Conservation (phyloP, 192 early-diverging fungal species). For the Helicostylum pulchrum region DNA sequence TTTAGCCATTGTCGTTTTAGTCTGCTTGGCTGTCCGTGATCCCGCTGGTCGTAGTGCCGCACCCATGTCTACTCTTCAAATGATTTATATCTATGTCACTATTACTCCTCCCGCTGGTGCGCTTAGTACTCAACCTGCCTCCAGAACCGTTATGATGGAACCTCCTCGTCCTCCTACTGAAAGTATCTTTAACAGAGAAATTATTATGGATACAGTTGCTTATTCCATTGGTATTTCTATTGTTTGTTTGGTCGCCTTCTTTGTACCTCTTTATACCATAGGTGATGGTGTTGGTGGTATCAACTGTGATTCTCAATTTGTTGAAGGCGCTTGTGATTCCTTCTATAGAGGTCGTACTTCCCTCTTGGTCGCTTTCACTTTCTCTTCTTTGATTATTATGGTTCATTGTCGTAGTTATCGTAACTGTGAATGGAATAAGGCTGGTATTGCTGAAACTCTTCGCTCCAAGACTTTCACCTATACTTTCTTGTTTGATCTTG, state of each 20-base stretch:
- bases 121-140: slow-evolving; percentile 65
- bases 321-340: slow-evolving; percentile 43
- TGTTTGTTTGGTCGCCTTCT: slow-evolving; percentile 54
- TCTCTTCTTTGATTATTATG: slow-evolving; percentile 61
- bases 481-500: slow-evolving; percentile 44
- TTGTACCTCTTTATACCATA: slow-evolving; percentile 57
- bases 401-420: slow-evolving; percentile 74
- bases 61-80: slow-evolving; percentile 72
- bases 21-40: slow-evolving; percentile 67
- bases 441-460: slow-evolving; percentile 39
- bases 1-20: slow-evolving; percentile 64
- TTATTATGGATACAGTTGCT: slow-evolving; percentile 65
- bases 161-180: slow-evolving; percentile 63
- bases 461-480: slow-evolving; percentile 48
- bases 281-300: slow-evolving; percentile 55
- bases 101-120: slow-evolving; percentile 73
- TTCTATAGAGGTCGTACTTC: slow-evolving; percentile 67
- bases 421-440: slow-evolving; percentile 52
- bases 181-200: slow-evolving; percentile 66
- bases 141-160: slow-evolving; percentile 66
- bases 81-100: slow-evolving; percentile 76
- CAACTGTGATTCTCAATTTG: slow-evolving; percentile 28
- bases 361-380: slow-evolving; percentile 38
- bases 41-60: slow-evolving; percentile 53
- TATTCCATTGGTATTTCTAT: slow-evolving; percentile 59